Conservation (phyloP, 257 asterid species). For the Nicotiana obtusifolia region DNA sequence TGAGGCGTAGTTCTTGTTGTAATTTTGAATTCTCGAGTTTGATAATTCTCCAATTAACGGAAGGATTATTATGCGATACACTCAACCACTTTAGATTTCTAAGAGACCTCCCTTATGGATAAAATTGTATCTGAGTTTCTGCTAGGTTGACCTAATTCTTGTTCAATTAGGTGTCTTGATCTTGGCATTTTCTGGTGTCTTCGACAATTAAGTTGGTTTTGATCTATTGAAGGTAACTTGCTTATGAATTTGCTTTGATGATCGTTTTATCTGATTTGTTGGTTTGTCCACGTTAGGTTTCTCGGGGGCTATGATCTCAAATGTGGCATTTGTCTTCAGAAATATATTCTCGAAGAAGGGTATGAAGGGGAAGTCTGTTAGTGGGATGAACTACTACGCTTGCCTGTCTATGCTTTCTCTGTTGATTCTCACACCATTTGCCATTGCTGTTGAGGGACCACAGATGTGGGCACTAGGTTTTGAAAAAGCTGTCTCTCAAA, state of each 20-base stretch:
- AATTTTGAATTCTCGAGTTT: not conserved
- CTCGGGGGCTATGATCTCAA: constrained; percentile 98
- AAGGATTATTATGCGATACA: not conserved
- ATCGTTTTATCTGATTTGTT: constrained; percentile 25
- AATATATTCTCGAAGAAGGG: constrained; percentile 98
- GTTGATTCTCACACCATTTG: constrained; percentile 80
- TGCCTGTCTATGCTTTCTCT: constrained; percentile 86
- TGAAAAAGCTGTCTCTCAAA: constrained; percentile 50
- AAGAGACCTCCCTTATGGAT: not conserved
- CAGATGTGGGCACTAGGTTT: constrained; percentile 81
- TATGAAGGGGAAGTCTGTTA: constrained; percentile 91
- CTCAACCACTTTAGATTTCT: not conserved
- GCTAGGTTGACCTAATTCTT: constrained; percentile 10
- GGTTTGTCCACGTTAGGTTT: constrained; percentile 72
- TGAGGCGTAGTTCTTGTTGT: not conserved
- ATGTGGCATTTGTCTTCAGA: constrained; percentile 91
- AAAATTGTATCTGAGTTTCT: not conserved
- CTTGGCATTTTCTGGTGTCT: constrained; percentile 9
- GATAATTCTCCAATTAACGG: not conserved
- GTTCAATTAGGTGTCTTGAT: constrained; percentile 14
- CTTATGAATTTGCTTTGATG: constrained; percentile 19
- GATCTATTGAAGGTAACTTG: constrained; percentile 7
- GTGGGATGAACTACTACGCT: constrained; percentile 98
- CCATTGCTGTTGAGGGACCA: constrained; percentile 98
- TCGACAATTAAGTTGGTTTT: not conserved